phyloP scores from a whole-genome alignment of 208 protist species.

The Trypanosomatidae sp. region DNA sequence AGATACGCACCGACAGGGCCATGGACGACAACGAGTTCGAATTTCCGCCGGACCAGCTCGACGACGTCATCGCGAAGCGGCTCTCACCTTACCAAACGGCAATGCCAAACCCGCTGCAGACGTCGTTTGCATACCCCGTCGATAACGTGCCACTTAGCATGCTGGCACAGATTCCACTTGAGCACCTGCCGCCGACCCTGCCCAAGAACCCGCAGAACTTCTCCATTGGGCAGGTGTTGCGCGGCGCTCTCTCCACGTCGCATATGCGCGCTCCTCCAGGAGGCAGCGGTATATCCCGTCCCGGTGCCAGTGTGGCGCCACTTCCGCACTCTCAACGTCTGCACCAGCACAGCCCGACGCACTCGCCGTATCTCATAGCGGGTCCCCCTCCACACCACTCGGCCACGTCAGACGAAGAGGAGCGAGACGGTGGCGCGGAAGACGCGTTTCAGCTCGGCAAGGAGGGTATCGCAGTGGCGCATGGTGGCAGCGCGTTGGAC shows the following conservation, averaged over 20 bases:
- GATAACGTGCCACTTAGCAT: conserved; percentile 43
- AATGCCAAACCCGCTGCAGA: conserved; percentile 1
- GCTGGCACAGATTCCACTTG: conserved; percentile 59
- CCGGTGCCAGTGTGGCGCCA: conserved; percentile 3
- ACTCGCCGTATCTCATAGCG: conserved; percentile 13
- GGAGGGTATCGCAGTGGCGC: not conserved
- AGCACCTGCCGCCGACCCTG: conserved; percentile 75
- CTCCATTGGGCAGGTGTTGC: conserved; percentile 67
- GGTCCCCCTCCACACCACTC: not conserved
- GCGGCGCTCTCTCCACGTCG: conserved; percentile 26
- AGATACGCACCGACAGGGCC: not conserved
- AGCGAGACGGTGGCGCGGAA: conserved; percentile 4
- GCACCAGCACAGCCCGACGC: conserved; percentile 1
- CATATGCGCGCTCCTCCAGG: conserved; percentile 10
- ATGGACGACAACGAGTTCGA: conserved; percentile 79
- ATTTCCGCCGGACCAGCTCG: conserved; percentile 67
- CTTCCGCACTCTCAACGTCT: conserved; percentile 4
- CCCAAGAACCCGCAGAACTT: conserved; percentile 38
- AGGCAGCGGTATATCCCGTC: not conserved
- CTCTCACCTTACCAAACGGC: conserved; percentile 13
- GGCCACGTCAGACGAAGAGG: conserved; percentile 10
- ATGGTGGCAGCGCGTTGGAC: not conserved
- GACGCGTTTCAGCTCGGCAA: conserved; percentile 1
- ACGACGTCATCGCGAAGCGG: conserved; percentile 27
- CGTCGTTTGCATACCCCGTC: not conserved